Base-by-base conservation (phyloP, 1,284 basidiomycete genomes). In the Phylloporus gajari region DNA sequence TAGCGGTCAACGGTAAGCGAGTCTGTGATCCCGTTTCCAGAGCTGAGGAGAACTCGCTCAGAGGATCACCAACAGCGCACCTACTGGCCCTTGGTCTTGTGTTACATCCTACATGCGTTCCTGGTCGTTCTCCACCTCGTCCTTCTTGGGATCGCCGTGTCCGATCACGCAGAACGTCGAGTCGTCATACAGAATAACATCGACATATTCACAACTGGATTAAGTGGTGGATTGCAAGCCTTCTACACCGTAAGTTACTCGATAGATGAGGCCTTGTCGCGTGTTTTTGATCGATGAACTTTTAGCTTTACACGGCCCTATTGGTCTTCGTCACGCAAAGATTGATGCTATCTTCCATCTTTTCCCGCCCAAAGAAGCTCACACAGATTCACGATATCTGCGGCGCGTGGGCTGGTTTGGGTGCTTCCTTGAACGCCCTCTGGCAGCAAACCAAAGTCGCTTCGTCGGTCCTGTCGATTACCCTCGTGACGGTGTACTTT, bases 381-480 rank as follows among this genome's bases (percentile, higher is more conserved):
- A 63, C 61, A 6, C 40, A 30, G 19, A 63, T 63, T 23, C 61
- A 63, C 19, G 61, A 63, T 19, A 63, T 63, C 30, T 63, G 42
- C 13, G 61, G 61, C 17, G 48, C 42, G n/a, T 66, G 51, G 65
- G 35, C 42, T 15, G 65, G 65, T 15, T 13, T 42, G 5, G 65
- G 65, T 27, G 65, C 65, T 19, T 23, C 65, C 2, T 30, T 65
- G 21, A 35, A 13, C 17, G 40, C 46, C n/a, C 63, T 65, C 46
- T 65, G 63, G 63, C 44, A 65, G 30, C 65, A 67, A 67, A 67
- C 65, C n/a, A 59, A 46, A 35, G 66, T 67, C 56, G 40, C 67
- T 17, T 68, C 58, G 13, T 68, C 67, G 0, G 23, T 68, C 4
- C 30, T 27, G 8, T 40, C 59, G 13, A 61, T 61, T 21, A 19